Percentiles rank a stretch among this genome's conserved stretches.
These are phyloP conservation scores for Ustilago sp. DNA, from an alignment of 1,284 basidiomycete species.

Conservation along the genomic window DNA sequence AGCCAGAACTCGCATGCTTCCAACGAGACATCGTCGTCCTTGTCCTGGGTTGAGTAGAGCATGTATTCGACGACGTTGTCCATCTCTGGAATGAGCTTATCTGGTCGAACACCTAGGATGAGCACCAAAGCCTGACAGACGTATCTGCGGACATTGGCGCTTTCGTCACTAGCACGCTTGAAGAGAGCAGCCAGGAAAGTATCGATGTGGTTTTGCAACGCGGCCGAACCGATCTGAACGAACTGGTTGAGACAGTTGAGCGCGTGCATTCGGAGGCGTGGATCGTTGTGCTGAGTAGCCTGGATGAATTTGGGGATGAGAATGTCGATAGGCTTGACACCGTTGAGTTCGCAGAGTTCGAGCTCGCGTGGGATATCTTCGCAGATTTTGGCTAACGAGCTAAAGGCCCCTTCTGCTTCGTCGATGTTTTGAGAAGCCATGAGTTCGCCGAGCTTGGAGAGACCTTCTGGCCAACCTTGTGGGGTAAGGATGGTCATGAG, in stretches of 20 bases:
- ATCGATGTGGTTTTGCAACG: conserved; percentile 87
- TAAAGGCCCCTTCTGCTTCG: conserved; percentile 80
- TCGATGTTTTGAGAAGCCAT: conserved; percentile 58
- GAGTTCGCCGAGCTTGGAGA: conserved; percentile 61
- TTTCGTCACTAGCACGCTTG: conserved; percentile 91
- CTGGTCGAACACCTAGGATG: conserved; percentile 89
- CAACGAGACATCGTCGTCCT: conserved; percentile 74
- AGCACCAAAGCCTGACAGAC: conserved; percentile 96
- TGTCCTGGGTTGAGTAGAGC: conserved; percentile 97
- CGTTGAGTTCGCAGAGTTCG: conserved; percentile 85
- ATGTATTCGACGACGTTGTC: conserved; percentile 96
- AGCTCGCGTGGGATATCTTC: conserved; percentile 96
- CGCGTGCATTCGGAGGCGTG: conserved; percentile 90
- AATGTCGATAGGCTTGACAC: conserved; percentile 65
- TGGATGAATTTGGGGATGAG: conserved; percentile 85
- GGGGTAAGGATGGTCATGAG: conserved; percentile 65
- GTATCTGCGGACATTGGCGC: conserved; percentile 89
- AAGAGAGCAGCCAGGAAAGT: conserved; percentile 91
- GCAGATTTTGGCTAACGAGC: conserved; percentile 92
- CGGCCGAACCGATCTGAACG: conserved; percentile 78
- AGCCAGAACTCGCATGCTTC: conserved; percentile 99
- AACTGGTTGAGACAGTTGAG: conserved; percentile 95
- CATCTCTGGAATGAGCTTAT: conserved; percentile 97
- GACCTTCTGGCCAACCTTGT: conserved; percentile 64
- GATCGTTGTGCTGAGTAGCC: conserved; percentile 79